A percentile compares a stretch with the other conserved stretches of the same genome.
phyloP scores from a whole-genome alignment of 2,329 filamentous ascomycete species.

The Lecanicillium sp. region DNA sequence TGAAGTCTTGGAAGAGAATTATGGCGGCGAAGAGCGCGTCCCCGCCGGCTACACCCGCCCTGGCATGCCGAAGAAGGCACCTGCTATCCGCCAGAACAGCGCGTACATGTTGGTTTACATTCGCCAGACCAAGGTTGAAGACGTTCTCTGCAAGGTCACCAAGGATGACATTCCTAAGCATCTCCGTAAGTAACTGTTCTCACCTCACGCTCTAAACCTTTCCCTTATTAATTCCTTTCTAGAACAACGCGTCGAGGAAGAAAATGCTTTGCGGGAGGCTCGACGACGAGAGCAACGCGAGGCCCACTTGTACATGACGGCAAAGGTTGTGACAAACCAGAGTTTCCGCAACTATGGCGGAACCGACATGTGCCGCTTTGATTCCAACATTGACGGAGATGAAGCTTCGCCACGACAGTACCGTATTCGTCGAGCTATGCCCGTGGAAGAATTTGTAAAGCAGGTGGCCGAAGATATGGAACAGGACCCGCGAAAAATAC shows the following conservation, averaged over 20 bases:
- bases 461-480: conserved; percentile 64
- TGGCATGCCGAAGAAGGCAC: conserved; percentile 45
- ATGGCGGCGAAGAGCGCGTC: conserved; percentile 72
- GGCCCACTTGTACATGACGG: conserved; percentile 82
- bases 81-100: conserved; percentile 63
- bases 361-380: conserved; percentile 72
- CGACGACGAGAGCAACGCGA: conserved; percentile 85
- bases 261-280: conserved; percentile 67
- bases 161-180: conserved; percentile 63
- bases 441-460: conserved; percentile 65
- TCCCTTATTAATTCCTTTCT: conserved; percentile 14
- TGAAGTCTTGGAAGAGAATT: conserved; percentile 94
- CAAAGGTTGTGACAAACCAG: conserved; percentile 73
- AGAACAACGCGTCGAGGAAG: conserved; percentile 73
- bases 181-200: conserved; percentile 29
- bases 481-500: conserved; percentile 60
- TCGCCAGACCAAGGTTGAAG: conserved; percentile 75
- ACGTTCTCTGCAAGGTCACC: conserved; percentile 70
- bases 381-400: conserved; percentile 55
- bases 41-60: conserved; percentile 39
- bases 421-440: conserved; percentile 66
- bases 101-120: conserved; percentile 99
- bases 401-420: conserved; percentile 65
- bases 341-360: conserved; percentile 76
- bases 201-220: background rate